Conservation (phyloP, 768 basidiomycete genomes). For the Lyophyllum decastes region DNA sequence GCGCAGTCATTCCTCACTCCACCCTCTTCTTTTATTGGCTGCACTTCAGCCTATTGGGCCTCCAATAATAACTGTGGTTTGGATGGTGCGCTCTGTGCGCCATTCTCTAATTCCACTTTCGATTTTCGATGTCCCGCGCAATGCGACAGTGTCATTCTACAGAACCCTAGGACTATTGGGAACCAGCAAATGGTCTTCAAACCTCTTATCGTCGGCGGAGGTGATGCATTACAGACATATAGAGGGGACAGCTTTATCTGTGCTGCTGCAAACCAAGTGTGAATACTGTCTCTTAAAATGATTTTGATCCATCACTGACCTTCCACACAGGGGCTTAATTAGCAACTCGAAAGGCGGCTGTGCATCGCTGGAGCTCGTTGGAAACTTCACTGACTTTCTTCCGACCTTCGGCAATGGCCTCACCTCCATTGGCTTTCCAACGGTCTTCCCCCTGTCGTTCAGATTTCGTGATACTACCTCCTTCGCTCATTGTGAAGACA, state of each 20-base stretch:
- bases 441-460: conserved; percentile 73
- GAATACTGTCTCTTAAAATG: conserved; percentile 27
- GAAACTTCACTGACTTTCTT: conserved; percentile 71
- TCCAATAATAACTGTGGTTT: conserved; percentile 74
- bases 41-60: conserved; percentile 72
- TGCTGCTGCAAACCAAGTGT: conserved; percentile 82
- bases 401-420: conserved; percentile 63
- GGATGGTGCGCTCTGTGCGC: conserved; percentile 63
- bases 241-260: conserved; percentile 86
- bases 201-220: conserved; percentile 85
- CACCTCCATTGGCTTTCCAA: conserved; percentile 71
- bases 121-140: conserved; percentile 84
- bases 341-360: conserved; percentile 75
- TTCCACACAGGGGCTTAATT: conserved; percentile 56
- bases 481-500: conserved; percentile 68
- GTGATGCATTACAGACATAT: conserved; percentile 70
- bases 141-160: conserved; percentile 61
- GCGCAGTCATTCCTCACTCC: conserved; percentile 75
- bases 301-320: conserved; percentile 10
- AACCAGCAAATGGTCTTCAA: conserved; percentile 61
- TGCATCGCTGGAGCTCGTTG: conserved; percentile 64
- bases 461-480: conserved; percentile 49
- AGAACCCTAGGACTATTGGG: conserved; percentile 77
- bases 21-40: conserved; percentile 60
- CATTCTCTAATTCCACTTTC: conserved; percentile 60